Base-by-base conservation (phyloP, 75 land plant genomes). In the Selaginella moellendorffii region DNA sequence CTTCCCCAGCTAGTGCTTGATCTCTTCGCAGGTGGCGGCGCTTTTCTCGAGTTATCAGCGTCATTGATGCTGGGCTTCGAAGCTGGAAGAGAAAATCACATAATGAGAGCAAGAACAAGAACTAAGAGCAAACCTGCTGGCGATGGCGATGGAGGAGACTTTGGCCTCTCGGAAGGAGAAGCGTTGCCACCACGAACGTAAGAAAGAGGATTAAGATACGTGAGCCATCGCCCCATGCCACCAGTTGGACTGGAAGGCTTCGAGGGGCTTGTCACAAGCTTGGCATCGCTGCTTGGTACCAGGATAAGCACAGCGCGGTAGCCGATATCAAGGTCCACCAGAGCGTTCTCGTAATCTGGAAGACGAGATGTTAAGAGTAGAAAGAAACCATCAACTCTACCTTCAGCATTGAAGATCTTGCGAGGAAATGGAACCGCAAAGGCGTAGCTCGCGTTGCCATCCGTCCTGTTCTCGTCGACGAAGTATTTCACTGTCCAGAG, bases 341-440 rank as follows among this genome's bases (percentile, higher is more conserved):
- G 59, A 21, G 59, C 9, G 8, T 56, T 56, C 59, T 56, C 59
- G n/a, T 56, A 56, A 19, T 56, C 59, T 56, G 21, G 17, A 56
- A n/a, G n/a, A n/a, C n/a, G n/a, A n/a, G n/a, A n/a, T n/a, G n/a
- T n/a, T n/a, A n/a, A n/a, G n/a, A n/a, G n/a, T n/a, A n/a, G n/a
- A n/a, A n/a, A n/a, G n/a, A n/a, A n/a, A n/a, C n/a, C n/a, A n/a
- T n/a, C n/a, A n/a, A n/a, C n/a, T 46, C 51, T 79, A 91, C 96
- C 97, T 83, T 81, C 75, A 52, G 78, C 72, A 54, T 22, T 52
- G 54, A 88, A 83, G 24, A 83, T 54, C 66, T 78, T 88, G 18
- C 87, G 78, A 58, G 97, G 97, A 73, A 85, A 92, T 22, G 95
- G 97, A 61, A 85, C 65, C 1, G 87, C 96, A 8, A 92, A 75